Evolutionary conservation across 805 yeast species (phyloP).

Genomic region (Ogataea haglerorum): DNA sequence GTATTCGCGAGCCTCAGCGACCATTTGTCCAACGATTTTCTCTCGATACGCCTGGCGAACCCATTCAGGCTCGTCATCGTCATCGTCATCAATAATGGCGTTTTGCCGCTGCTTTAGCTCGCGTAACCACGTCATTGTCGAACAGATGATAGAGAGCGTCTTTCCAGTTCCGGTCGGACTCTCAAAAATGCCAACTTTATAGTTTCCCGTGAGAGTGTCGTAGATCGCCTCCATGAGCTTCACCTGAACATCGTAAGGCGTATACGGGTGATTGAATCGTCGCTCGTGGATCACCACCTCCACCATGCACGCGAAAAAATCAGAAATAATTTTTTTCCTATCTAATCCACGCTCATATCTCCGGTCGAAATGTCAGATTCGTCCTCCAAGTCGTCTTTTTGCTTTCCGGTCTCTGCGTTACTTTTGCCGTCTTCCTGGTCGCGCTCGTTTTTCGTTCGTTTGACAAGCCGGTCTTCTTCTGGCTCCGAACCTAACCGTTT

Average conservation of each 20-base stretch:
- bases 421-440: slow-evolving; percentile 7
- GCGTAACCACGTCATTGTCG: slow-evolving; percentile 76
- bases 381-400: background rate
- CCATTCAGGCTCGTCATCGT: slow-evolving; percentile 44
- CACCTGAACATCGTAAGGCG: slow-evolving; percentile 75
- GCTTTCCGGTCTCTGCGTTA: background rate
- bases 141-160: slow-evolving; percentile 81
- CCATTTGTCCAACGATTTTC: slow-evolving; percentile 31
- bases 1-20: slow-evolving; percentile 34
- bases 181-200: slow-evolving; percentile 78
- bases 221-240: slow-evolving; percentile 77
- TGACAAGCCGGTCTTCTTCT: slow-evolving; percentile 15
- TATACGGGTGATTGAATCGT: slow-evolving; percentile 68
- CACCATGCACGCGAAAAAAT: slow-evolving; percentile 13
- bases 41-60: slow-evolving; percentile 32
- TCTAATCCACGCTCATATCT: slow-evolving; percentile 16
- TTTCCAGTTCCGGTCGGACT: slow-evolving; percentile 97
- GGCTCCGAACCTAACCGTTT: slow-evolving; percentile 11
- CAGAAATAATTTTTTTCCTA: background rate
- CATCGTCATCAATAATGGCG: slow-evolving; percentile 27
- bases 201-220: slow-evolving; percentile 47
- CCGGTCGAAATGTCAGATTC: slow-evolving; percentile 1
- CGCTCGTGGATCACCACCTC: slow-evolving; percentile 21
- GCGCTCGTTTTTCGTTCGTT: slow-evolving; percentile 18
- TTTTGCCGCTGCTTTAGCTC: slow-evolving; percentile 37